These are phyloP conservation scores for Talaromyces islandicus DNA, from an alignment of 2,329 filamentous ascomycete species.

Conservation along the genomic window DNA sequence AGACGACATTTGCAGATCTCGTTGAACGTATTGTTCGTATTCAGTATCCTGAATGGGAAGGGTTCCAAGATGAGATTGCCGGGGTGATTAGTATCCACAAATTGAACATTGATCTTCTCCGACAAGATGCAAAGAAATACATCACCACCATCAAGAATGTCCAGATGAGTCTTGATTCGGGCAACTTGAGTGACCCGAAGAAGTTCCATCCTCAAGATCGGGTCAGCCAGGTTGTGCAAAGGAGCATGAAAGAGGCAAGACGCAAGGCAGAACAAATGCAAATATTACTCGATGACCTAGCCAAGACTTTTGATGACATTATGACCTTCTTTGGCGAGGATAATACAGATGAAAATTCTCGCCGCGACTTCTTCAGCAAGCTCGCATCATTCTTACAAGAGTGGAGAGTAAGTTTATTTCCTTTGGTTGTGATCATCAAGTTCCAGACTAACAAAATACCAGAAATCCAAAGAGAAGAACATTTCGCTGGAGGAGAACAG, in stretches of 20 bases:
- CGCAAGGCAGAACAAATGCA: constrained; percentile 95
- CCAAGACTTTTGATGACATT: constrained; percentile 85
- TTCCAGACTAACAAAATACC: constrained; percentile 1
- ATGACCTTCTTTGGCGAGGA: constrained; percentile 97
- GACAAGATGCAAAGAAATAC: constrained; percentile 81
- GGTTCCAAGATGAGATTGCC: constrained; percentile 75
- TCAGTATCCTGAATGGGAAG: constrained; percentile 94
- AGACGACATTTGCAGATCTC: constrained; percentile 89
- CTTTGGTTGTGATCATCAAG: not conserved
- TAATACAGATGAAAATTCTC: constrained; percentile 80
- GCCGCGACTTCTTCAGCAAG: constrained; percentile 92
- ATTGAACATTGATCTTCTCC: constrained; percentile 89
- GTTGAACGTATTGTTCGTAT: constrained; percentile 94
- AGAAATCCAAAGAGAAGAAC: constrained; percentile 92
- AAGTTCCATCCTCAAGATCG: constrained; percentile 98
- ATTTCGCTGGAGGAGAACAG: constrained; percentile 71
- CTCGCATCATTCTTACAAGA: constrained; percentile 83
- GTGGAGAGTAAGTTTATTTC: constrained; percentile 67
- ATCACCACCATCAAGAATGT: constrained; percentile 93
- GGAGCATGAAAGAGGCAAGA: constrained; percentile 92
- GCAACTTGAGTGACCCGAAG: constrained; percentile 92
- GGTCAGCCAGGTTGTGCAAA: constrained; percentile 82
- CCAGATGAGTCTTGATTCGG: constrained; percentile 83
- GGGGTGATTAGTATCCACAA: constrained; percentile 77
- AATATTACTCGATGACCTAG: constrained; percentile 89